Percentiles rank a stretch among this genome's conserved stretches.
phyloP scores from a whole-genome alignment of 495 filamentous ascomycete genomes.

The Penicillium manginii region DNA sequence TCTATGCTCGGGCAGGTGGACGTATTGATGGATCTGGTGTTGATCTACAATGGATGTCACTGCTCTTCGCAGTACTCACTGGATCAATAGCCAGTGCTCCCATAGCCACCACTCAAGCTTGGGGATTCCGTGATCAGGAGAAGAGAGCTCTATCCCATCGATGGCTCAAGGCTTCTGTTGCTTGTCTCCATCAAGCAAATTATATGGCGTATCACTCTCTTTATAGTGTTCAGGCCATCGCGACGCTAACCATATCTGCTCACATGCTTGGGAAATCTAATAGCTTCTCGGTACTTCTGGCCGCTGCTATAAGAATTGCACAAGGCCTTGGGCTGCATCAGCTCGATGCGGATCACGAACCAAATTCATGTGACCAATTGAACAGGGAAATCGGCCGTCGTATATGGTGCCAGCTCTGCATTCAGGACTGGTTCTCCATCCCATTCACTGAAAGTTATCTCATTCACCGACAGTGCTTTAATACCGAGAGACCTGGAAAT shows the following conservation, averaged over 20 bases:
- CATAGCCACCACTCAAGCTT: constrained; percentile 24
- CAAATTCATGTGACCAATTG: constrained; percentile 10
- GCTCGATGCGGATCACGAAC: constrained; percentile 18
- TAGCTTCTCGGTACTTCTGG: constrained; percentile 36
- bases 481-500: constrained; percentile 34
- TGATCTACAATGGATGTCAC: constrained; percentile 43
- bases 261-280: constrained; percentile 48
- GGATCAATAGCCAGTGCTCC: constrained; percentile 43
- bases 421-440: constrained; percentile 52
- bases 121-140: constrained; percentile 41
- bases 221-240: constrained; percentile 41
- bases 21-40: constrained; percentile 22
- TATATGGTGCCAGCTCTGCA: constrained; percentile 43
- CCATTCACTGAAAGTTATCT: constrained; percentile 46
- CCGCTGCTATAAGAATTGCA: constrained; percentile 37
- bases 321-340: constrained; percentile 34
- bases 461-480: constrained; percentile 37
- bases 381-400: constrained; percentile 41
- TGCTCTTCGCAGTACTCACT: constrained; percentile 45
- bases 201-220: constrained; percentile 40
- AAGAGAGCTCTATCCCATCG: constrained; percentile 34
- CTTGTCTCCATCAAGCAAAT: constrained; percentile 40
- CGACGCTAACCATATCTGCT: constrained; percentile 43
- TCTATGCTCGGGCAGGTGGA: constrained; percentile 33
- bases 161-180: constrained; percentile 40